These are phyloP conservation scores for sorghum (Sorghum bicolor) DNA, from an alignment of 176 grass and related monocot species.

Conservation along the genomic window Sorghum_bicolor_NCBIv3 NC_012870.2:8877501-8878000, in stretches of 20 bases:
- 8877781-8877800: background rate
- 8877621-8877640: constrained; percentile 2
- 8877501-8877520: constrained; percentile 67
- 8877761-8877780: constrained; percentile 35
- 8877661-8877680: background rate
- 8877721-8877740: background rate
- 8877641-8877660: background rate
- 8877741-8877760: background rate
- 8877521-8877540: constrained; percentile 91
- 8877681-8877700: background rate
- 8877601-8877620: constrained; percentile 1
- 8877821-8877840: constrained; percentile 19
- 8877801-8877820: background rate
- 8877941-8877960: background rate
- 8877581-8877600: constrained; percentile 70
- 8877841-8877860: background rate
- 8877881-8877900: constrained; percentile 21
- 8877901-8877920: background rate
- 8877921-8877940: background rate
- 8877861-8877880: background rate
- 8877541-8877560: constrained; percentile 86
- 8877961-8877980: background rate
- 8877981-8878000: background rate
- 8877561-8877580: constrained; percentile 74
- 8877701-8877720: background rate